Evolutionary conservation across 495 filamentous ascomycete species (phyloP).

Genomic region (Podospora pseudopauciseta): DNA sequence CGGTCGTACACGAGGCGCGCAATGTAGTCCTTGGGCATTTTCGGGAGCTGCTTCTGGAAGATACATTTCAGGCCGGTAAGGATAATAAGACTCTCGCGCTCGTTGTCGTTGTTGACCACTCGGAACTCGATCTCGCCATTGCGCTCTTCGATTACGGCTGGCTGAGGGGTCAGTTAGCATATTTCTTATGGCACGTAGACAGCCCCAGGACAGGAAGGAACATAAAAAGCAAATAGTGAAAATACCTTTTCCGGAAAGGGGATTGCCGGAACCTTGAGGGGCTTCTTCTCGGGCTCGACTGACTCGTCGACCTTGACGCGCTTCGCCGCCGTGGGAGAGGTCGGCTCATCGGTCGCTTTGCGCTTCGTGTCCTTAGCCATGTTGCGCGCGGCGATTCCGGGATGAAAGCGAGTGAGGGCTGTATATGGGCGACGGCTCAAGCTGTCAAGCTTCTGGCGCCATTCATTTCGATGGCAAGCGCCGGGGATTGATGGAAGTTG

Average conservation of each 20-base stretch:
- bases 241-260: conserved; percentile 81
- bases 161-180: conserved; percentile 32
- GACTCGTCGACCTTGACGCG: conserved; percentile 57
- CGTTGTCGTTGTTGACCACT: conserved; percentile 94
- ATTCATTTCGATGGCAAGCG: conserved; percentile 37
- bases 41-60: conserved; percentile 96
- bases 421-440: not conserved
- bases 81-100: conserved; percentile 85
- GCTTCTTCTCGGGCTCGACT: conserved; percentile 51
- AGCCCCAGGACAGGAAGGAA: not conserved
- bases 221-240: not conserved
- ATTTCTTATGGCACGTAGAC: not conserved
- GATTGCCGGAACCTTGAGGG: conserved; percentile 52
- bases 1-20: conserved; percentile 95
- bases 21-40: conserved; percentile 99
- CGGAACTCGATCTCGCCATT: conserved; percentile 96
- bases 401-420: not conserved
- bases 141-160: conserved; percentile 89
- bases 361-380: conserved; percentile 60
- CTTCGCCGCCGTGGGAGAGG: conserved; percentile 60
- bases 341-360: conserved; percentile 70
- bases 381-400: not conserved
- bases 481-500: conserved; percentile 13
- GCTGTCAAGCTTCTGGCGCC: conserved; percentile 34
- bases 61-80: conserved; percentile 95